Evolutionary conservation across 2,329 filamentous ascomycete genomes (phyloP), one percentile per base, ranked within the genome.

Genomic region (Ascomycota sp.): DNA sequence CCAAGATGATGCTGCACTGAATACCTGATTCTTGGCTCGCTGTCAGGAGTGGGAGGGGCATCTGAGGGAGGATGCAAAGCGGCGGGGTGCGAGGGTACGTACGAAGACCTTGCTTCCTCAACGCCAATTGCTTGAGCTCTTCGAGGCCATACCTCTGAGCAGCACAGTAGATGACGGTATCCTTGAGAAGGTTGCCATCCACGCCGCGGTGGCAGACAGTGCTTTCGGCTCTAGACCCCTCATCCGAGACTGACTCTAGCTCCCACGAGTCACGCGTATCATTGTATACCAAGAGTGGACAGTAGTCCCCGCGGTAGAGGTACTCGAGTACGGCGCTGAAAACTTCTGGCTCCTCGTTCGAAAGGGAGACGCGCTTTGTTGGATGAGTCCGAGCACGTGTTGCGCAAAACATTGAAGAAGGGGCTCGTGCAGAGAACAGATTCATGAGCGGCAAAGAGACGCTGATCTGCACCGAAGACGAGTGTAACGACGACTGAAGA

Each of bases 291-390:
- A 92, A 63, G 12, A 77, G 75, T 3, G 85, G 83, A 42, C 75
- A 85, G 57, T 93, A 93, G 53, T 93, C 85, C 38, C 83, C 83
- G 55, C 91, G 91, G 65, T 91, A 91, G 33, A 94, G 70, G 42
- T 77, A 93, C 48, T 94, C 85, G 33, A 94, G 71, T 8, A 94
- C 65, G 5, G 77, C 83, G 7, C 81, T 91, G 52, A 94, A 85
- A 44, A 92, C 75, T 49, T 92, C 82, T 13, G 85, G 82, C 41
- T 85, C 75, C 52, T 93, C 85, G 35, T 86, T 72, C 2, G 81
- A 76, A 2, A 93, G 68, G 30, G 75, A 65, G 47, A 93, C 76
- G 32, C 75, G 73, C 55, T 81, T 83, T 46, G 45, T 43, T 43
- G 4, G 44, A 32, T 15, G 43, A 36, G 29, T 53, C 51, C 38